These are phyloP conservation scores for Seiridium cupressi DNA, from an alignment of 2,329 filamentous ascomycete species.

Conservation along the genomic window DNA sequence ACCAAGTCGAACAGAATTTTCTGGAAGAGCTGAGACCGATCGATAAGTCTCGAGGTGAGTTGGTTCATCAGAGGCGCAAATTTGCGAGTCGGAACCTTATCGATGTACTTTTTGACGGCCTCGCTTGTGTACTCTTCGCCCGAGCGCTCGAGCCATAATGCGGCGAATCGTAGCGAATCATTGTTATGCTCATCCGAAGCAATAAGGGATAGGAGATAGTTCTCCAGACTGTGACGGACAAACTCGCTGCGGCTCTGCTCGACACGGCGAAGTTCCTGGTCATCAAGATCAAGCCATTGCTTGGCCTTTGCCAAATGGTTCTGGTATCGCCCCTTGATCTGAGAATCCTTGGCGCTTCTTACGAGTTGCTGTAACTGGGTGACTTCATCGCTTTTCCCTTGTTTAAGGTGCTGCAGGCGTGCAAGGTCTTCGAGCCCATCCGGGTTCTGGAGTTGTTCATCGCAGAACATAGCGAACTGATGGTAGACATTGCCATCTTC, in stretches of 20 bases:
- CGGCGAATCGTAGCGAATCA: slow-evolving; percentile 87
- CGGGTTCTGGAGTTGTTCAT: slow-evolving; percentile 85
- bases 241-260: slow-evolving; percentile 76
- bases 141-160: slow-evolving; percentile 88
- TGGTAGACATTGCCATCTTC: slow-evolving; percentile 89
- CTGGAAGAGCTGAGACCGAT: slow-evolving; percentile 71
- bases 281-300: slow-evolving; percentile 87
- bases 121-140: slow-evolving; percentile 74
- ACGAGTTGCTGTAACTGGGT: slow-evolving; percentile 65
- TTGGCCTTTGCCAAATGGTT: slow-evolving; percentile 70
- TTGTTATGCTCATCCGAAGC: slow-evolving; percentile 88
- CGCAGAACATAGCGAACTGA: slow-evolving; percentile 93
- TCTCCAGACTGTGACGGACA: slow-evolving; percentile 84
- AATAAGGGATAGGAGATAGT: slow-evolving; percentile 81
- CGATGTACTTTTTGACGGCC: slow-evolving; percentile 69
- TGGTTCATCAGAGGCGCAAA: slow-evolving; percentile 95
- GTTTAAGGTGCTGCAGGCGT: slow-evolving; percentile 74
- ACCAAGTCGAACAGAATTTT: slow-evolving; percentile 70
- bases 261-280: slow-evolving; percentile 79
- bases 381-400: slow-evolving; percentile 80
- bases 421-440: slow-evolving; percentile 82
- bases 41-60: slow-evolving; percentile 85
- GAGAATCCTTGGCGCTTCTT: slow-evolving; percentile 46
- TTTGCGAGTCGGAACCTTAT: slow-evolving; percentile 80
- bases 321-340: slow-evolving; percentile 55